Evolutionary conservation across 148 eudicot genomes (phyloP).

Genomic region (Nyssa sinensis): DNA sequence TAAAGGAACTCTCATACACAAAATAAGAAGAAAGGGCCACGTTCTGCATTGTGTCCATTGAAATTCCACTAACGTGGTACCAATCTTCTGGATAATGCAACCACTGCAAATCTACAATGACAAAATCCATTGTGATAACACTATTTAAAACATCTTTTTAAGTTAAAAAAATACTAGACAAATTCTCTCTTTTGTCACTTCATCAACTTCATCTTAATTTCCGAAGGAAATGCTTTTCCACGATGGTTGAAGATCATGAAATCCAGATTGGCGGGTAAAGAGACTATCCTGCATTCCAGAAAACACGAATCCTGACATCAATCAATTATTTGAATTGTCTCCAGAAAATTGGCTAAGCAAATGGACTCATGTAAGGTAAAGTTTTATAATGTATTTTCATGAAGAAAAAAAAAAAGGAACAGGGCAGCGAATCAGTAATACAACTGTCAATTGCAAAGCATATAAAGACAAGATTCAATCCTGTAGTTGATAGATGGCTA

Average conservation of each 20-base stretch:
- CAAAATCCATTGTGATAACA: background rate
- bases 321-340: slow-evolving; percentile 8
- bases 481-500: too few relatives aligned
- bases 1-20: background rate
- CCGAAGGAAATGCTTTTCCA: slow-evolving; percentile 60
- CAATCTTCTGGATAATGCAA: background rate
- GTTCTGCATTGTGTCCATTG: background rate
- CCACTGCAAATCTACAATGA: background rate
- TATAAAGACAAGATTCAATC: background rate
- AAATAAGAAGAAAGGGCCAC: background rate
- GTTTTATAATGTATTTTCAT: background rate
- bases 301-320: slow-evolving; percentile 10
- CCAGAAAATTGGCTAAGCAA: slow-evolving; percentile 1
- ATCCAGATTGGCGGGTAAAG: slow-evolving; percentile 72
- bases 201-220: slow-evolving; percentile 54
- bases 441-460: background rate
- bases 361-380: background rate
- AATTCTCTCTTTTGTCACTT: slow-evolving; percentile 29
- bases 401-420: too few relatives aligned
- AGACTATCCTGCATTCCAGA: slow-evolving; percentile 66
- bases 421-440: background rate
- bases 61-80: background rate
- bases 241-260: slow-evolving; percentile 95
- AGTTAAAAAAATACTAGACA: background rate
- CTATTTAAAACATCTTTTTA: background rate